Conservation (phyloP, 2,329 filamentous ascomycete genomes). For the Neofusicoccum kwambonambiense region DNA sequence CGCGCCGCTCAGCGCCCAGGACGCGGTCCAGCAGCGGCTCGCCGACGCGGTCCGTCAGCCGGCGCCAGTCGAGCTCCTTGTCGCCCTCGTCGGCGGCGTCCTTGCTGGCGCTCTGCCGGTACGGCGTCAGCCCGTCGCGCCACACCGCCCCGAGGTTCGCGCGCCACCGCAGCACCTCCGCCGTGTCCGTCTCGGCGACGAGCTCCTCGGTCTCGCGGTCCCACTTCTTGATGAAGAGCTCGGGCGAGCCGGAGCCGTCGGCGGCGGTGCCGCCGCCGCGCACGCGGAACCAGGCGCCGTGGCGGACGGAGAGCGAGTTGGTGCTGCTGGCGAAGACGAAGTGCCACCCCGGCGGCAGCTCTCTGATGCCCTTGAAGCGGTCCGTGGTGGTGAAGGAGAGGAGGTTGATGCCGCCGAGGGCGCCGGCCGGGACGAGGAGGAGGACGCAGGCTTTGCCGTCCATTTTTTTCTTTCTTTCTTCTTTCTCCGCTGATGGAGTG, state of each 20-base stretch:
- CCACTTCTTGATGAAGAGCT: slow-evolving; percentile 60
- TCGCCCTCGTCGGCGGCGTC: slow-evolving; percentile 31
- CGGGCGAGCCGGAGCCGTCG: slow-evolving; percentile 23
- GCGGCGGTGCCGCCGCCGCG: slow-evolving; percentile 37
- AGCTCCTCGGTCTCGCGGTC: slow-evolving; percentile 47
- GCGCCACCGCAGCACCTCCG: slow-evolving; percentile 49
- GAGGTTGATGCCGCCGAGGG: slow-evolving; percentile 55
- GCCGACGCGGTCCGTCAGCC: slow-evolving; percentile 53
- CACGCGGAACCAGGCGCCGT: slow-evolving; percentile 61
- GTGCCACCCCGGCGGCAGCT: slow-evolving; percentile 58
- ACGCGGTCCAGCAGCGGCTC: slow-evolving; percentile 51
- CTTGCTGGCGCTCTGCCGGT: slow-evolving; percentile 43
- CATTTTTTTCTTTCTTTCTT: not conserved
- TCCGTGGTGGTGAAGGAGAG: slow-evolving; percentile 63
- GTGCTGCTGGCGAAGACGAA: slow-evolving; percentile 62
- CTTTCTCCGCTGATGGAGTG: not conserved
- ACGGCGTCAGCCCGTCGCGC: slow-evolving; percentile 52
- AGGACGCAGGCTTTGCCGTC: slow-evolving; percentile 25
- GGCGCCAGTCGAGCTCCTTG: slow-evolving; percentile 54
- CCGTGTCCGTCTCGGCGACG: slow-evolving; percentile 40
- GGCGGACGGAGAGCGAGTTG: slow-evolving; percentile 58
- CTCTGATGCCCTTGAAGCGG: slow-evolving; percentile 61
- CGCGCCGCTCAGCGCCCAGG: slow-evolving; percentile 43
- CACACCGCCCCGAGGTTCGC: slow-evolving; percentile 58
- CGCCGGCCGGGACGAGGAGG: slow-evolving; percentile 45